Conservation (phyloP, 306 rosid genomes). For the Trifolium dubium region DNA sequence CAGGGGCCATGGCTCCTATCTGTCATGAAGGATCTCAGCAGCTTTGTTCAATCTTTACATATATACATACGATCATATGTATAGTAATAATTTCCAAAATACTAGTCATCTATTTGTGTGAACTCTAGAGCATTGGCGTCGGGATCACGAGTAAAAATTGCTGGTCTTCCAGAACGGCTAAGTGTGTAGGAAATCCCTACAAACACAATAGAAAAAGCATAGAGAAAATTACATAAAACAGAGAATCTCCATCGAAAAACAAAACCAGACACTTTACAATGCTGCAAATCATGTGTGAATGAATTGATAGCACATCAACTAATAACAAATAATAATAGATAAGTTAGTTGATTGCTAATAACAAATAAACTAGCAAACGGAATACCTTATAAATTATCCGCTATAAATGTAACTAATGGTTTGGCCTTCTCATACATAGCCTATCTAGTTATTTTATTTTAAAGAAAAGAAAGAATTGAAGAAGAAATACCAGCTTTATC, state of each 20-base stretch:
- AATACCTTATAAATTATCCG: not conserved
- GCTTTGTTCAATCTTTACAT: not conserved
- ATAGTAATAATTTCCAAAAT: constrained; percentile 27
- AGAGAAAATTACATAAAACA: not conserved
- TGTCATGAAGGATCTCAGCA: constrained; percentile 4
- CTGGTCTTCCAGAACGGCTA: constrained; percentile 96
- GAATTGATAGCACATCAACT: too few species aligned
- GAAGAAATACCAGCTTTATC: constrained; percentile 71
- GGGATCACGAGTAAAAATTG: constrained; percentile 89
- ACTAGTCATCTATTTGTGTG: constrained; percentile 73
- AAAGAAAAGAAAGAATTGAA: constrained; percentile 9
- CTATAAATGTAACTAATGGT: too few species aligned
- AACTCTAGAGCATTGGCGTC: constrained; percentile 93
- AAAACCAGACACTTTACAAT: not conserved
- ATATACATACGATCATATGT: constrained; percentile 35
- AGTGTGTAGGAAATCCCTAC: constrained; percentile 90
- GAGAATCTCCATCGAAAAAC: not conserved
- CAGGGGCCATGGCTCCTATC: not conserved
- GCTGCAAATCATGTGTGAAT: constrained; percentile 12
- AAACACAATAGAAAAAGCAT: constrained; percentile 45
- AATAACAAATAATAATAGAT: too few species aligned
- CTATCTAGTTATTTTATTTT: not conserved
- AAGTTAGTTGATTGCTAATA: too few species aligned
- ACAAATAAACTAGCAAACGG: not conserved
- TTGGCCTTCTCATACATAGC: not conserved